Conservation (phyloP, 2,329 filamentous ascomycete species). For the Graphiopsis chlorocephala region DNA sequence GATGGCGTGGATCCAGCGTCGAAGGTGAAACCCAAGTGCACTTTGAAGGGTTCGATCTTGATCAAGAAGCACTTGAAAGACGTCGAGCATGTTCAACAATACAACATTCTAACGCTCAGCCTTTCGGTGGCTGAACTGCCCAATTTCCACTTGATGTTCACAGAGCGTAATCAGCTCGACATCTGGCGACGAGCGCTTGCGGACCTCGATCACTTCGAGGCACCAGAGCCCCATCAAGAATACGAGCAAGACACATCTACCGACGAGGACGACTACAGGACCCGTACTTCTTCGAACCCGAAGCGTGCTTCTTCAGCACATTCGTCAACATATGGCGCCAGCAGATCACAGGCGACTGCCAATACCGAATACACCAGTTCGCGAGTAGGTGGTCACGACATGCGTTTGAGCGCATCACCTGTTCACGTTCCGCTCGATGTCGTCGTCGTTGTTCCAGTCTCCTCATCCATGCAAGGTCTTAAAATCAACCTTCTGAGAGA, state of each 20-base stretch:
- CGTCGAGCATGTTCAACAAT: slow-evolving; percentile 70
- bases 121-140: slow-evolving; percentile 89
- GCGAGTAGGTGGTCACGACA: slow-evolving; percentile 43
- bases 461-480: slow-evolving; percentile 98
- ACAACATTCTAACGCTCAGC: slow-evolving; percentile 81
- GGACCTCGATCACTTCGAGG: slow-evolving; percentile 73
- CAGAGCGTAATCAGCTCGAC: slow-evolving; percentile 78
- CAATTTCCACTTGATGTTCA: slow-evolving; percentile 89
- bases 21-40: slow-evolving; percentile 69
- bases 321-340: slow-evolving; percentile 76
- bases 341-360: slow-evolving; percentile 79
- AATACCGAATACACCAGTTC: slow-evolving; percentile 88
- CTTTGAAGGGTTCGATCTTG: slow-evolving; percentile 92
- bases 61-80: slow-evolving; percentile 98
- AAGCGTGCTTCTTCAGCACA: slow-evolving; percentile 76
- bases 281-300: slow-evolving; percentile 44
- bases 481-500: slow-evolving; percentile 95
- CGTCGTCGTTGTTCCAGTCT: slow-evolving; percentile 94
- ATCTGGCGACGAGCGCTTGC: slow-evolving; percentile 84
- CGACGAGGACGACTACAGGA: slow-evolving; percentile 78
- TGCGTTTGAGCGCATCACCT: slow-evolving; percentile 47
- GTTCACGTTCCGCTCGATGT: slow-evolving; percentile 91
- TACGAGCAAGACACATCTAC: slow-evolving; percentile 77
- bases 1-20: slow-evolving; percentile 31
- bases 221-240: slow-evolving; percentile 60